Conservation (phyloP, 768 basidiomycete species). For the Fistulinella prunicolor region DNA sequence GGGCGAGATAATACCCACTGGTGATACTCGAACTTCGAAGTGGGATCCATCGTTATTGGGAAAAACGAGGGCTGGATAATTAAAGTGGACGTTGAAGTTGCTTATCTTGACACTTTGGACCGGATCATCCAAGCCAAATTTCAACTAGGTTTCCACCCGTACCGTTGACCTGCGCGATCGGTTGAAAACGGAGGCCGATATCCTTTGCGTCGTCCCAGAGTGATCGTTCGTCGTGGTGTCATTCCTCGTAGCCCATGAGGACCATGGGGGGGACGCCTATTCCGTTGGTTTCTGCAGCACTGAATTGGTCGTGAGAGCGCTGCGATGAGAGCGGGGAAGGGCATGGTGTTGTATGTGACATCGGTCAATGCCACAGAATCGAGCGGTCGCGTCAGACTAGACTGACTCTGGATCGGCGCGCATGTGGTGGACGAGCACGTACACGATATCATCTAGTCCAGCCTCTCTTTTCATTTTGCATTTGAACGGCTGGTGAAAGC, state of each 20-base stretch:
- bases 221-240: slow-evolving; percentile 70
- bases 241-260: slow-evolving; percentile 83
- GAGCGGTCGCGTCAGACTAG: too few relatives aligned
- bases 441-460: slow-evolving; percentile 69
- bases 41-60: too few relatives aligned
- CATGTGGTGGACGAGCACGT: too few relatives aligned
- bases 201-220: slow-evolving; percentile 63
- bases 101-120: too few relatives aligned
- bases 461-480: slow-evolving; percentile 44
- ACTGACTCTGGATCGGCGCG: too few relatives aligned
- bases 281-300: slow-evolving; percentile 4
- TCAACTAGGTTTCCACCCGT: slow-evolving; percentile 65
- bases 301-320: slow-evolving; percentile 56
- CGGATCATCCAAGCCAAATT: slow-evolving; percentile 63
- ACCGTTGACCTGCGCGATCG: slow-evolving; percentile 54
- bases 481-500: slow-evolving; percentile 46
- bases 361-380: slow-evolving; percentile 85
- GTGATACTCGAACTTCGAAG: too few relatives aligned
- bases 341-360: slow-evolving; percentile 86
- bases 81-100: too few relatives aligned
- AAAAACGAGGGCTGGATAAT: too few relatives aligned
- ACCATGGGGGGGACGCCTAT: slow-evolving; percentile 44
- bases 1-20: too few relatives aligned
- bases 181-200: slow-evolving; percentile 53
- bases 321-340: slow-evolving; percentile 73